These are phyloP conservation scores for Iberis pinnata DNA, from an alignment of 345 rosid species.

Conservation along the genomic window DNA sequence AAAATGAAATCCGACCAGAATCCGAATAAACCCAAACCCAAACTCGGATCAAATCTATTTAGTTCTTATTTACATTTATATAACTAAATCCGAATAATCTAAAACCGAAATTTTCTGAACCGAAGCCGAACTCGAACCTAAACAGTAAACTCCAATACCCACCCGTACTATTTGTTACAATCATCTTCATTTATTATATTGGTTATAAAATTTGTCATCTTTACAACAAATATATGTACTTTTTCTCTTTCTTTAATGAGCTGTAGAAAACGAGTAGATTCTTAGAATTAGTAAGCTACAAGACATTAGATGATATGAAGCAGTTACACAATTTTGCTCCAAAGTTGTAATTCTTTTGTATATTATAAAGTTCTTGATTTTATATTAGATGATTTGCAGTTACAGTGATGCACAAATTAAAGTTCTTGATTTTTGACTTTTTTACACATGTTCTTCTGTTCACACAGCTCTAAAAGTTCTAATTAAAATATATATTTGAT, in stretches of 20 bases:
- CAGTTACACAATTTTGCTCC: constrained; percentile 11
- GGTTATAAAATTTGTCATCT: neutral
- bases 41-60: no score
- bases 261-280: constrained; percentile 21
- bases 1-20: no score
- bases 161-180: constrained; percentile 26
- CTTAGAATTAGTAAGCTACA: constrained; percentile 22
- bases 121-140: no score
- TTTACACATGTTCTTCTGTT: neutral
- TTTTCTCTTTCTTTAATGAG: constrained; percentile 19
- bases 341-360: neutral
- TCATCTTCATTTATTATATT: constrained; percentile 27
- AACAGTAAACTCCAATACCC: no score
- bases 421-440: neutral
- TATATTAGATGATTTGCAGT: no score
- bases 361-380: neutral
- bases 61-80: no score
- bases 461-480: no score
- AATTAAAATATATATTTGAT: no score
- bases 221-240: constrained; percentile 24
- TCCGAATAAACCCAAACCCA: no score
- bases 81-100: no score
- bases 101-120: no score
- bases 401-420: no score
- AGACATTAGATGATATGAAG: constrained; percentile 2